Conservation (phyloP, 2,329 filamentous ascomycete genomes). For the Beauveria bassiana region DNA sequence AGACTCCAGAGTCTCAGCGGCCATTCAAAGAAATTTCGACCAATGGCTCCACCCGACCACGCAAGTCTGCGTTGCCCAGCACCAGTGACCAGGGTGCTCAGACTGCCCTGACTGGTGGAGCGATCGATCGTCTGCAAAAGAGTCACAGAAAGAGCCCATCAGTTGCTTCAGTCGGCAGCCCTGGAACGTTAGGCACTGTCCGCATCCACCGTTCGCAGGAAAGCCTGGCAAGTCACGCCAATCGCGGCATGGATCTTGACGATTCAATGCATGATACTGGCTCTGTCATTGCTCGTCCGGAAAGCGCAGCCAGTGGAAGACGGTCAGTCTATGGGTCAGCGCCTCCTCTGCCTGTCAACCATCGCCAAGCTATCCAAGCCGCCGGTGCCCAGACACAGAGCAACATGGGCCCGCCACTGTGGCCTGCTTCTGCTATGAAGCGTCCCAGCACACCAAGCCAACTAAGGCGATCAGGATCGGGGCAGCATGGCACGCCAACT, state of each 20-base stretch:
- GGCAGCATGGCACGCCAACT: constrained; percentile 50
- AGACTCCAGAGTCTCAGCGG: constrained; percentile 47
- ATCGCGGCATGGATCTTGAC: constrained; percentile 30
- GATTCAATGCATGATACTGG: constrained; percentile 30
- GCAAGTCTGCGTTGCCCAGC: constrained; percentile 29
- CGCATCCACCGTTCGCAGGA: constrained; percentile 41
- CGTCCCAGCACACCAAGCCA: constrained; percentile 57
- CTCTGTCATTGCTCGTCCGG: constrained; percentile 46
- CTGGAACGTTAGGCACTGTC: constrained; percentile 33
- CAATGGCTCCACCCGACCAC: constrained; percentile 40
- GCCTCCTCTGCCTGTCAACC: constrained; percentile 75
- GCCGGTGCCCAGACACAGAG: constrained; percentile 41
- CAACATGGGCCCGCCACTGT: constrained; percentile 75
- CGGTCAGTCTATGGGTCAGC: constrained; percentile 33
- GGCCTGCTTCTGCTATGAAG: constrained; percentile 66
- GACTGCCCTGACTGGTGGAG: constrained; percentile 72
- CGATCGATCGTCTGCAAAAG: constrained; percentile 61
- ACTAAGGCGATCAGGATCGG: constrained; percentile 36
- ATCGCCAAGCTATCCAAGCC: constrained; percentile 77
- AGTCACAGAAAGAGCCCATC: constrained; percentile 31
- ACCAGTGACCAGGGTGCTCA: constrained; percentile 70
- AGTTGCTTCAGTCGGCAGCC: constrained; percentile 25
- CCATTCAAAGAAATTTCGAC: constrained; percentile 57
- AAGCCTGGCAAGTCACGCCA: constrained; percentile 36
- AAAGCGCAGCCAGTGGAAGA: constrained; percentile 61